These are phyloP conservation scores for Monosporozyma solicola DNA, from an alignment of 805 yeast species.

Conservation along the genomic window DNA sequence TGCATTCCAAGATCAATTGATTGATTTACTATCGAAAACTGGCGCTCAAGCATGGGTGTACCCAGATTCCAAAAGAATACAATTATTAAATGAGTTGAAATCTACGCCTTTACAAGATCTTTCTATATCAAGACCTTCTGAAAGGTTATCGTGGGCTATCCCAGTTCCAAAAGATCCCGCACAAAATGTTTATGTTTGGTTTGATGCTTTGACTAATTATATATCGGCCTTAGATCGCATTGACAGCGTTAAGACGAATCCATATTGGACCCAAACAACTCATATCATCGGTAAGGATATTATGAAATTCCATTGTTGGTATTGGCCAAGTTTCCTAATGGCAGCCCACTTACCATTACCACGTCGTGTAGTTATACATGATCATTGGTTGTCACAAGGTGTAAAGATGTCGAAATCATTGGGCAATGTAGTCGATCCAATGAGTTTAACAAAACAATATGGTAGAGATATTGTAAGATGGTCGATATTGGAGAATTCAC, in stretches of 20 bases:
- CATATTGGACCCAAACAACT: constrained; percentile 36
- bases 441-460: constrained; percentile 49
- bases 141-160: constrained; percentile 82
- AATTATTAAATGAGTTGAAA: constrained; percentile 51
- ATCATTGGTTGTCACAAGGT: constrained; percentile 90
- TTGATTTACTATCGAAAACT: constrained; percentile 35
- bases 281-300: constrained; percentile 93
- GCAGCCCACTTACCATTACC: constrained; percentile 75
- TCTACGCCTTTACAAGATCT: constrained; percentile 48
- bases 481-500: constrained; percentile 67
- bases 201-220: constrained; percentile 87
- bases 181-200: constrained; percentile 91
- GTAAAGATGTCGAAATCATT: constrained; percentile 87
- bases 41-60: constrained; percentile 49
- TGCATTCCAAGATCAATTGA: constrained; percentile 44
- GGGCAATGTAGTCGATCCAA: constrained; percentile 92
- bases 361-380: constrained; percentile 70
- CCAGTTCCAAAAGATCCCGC: constrained; percentile 70
- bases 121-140: constrained; percentile 77
- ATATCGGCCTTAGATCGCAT: constrained; percentile 64
- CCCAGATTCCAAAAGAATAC: constrained; percentile 50
- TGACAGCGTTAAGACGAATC: constrained; percentile 3
- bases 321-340: constrained; percentile 88
- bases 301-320: constrained; percentile 75
- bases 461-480: constrained; percentile 70